phyloP scores from a whole-genome alignment of 169 alveolate species.

The Plasmodium yoelii region DNA sequence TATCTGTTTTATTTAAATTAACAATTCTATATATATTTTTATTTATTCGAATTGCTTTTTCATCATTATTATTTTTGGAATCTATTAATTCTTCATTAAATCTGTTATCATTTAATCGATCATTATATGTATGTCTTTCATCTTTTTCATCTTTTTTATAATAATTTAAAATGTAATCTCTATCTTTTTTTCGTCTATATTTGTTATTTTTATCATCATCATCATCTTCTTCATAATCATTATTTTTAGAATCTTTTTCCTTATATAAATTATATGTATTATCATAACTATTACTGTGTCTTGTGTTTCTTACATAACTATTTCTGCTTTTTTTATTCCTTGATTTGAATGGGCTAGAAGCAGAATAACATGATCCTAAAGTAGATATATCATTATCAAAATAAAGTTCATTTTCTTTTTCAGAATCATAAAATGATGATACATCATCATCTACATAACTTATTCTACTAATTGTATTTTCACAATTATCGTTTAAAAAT shows the following conservation, averaged over 20 bases:
- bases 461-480: conserved; percentile 55
- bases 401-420: conserved; percentile 60
- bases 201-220: not conserved
- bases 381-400: conserved; percentile 67
- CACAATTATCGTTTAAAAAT: conserved; percentile 30
- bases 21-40: conserved; percentile 50
- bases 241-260: conserved; percentile 15
- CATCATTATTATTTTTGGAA: conserved; percentile 2
- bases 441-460: conserved; percentile 74
- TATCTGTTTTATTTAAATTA: conserved; percentile 14
- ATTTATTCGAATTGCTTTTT: conserved; percentile 48
- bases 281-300: not conserved
- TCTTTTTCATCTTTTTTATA: conserved; percentile 1
- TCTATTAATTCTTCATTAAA: not conserved
- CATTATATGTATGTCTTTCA: not conserved
- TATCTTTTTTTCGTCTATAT: not conserved
- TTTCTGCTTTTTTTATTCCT: conserved; percentile 31
- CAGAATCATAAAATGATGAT: conserved; percentile 69
- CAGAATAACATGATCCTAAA: conserved; percentile 48
- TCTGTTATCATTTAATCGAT: not conserved
- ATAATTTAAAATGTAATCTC: not conserved
- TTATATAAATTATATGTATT: not conserved
- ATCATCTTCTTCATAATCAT: not conserved
- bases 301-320: not conserved
- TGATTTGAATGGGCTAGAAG: conserved; percentile 22